Evolutionary conservation across 352 stramenopile genomes (phyloP).

Genomic region (Phytophthora colocasiae): DNA sequence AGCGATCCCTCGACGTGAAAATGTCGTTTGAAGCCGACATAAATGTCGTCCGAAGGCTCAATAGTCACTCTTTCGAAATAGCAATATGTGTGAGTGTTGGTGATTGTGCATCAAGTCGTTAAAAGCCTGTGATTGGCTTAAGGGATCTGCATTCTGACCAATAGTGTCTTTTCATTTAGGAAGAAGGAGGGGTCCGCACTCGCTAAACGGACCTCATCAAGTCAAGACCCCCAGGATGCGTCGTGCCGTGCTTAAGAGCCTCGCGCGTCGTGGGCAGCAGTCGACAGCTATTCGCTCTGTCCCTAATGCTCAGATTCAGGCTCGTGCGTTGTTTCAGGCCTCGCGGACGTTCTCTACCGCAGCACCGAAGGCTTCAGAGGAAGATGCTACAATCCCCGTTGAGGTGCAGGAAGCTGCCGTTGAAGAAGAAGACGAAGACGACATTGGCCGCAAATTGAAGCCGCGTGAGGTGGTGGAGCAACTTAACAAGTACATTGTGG

Average conservation of each 20-base stretch:
- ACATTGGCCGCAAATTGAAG: slow-evolving; percentile 89
- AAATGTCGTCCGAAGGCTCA: too few species aligned
- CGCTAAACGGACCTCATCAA: slow-evolving; percentile 17
- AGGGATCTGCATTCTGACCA: not conserved
- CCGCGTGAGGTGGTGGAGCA: slow-evolving; percentile 94
- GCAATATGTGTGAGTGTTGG: slow-evolving; percentile 29
- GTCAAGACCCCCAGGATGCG: slow-evolving; percentile 52
- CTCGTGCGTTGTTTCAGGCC: slow-evolving; percentile 20
- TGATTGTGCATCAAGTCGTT: slow-evolving; percentile 13
- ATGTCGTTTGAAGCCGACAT: too few species aligned
- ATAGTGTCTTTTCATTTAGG: not conserved
- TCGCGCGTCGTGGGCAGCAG: slow-evolving; percentile 35
- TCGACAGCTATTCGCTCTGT: not conserved
- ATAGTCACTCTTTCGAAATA: too few species aligned
- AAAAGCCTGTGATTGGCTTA: slow-evolving; percentile 14
- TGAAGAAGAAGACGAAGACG: slow-evolving; percentile 44
- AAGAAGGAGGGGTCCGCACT: slow-evolving; percentile 34
- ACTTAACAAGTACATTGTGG: slow-evolving; percentile 98
- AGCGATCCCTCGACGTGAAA: too few species aligned
- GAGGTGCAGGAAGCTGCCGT: slow-evolving; percentile 40
- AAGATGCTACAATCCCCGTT: slow-evolving; percentile 35
- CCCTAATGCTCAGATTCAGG: slow-evolving; percentile 4
- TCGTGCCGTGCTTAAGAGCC: slow-evolving; percentile 54
- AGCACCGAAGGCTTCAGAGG: slow-evolving; percentile 37
- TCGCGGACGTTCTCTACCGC: slow-evolving; percentile 40